Evolutionary conservation across 2,329 filamentous ascomycete genomes (phyloP).

Genomic region (Fusarium sacchari): DNA sequence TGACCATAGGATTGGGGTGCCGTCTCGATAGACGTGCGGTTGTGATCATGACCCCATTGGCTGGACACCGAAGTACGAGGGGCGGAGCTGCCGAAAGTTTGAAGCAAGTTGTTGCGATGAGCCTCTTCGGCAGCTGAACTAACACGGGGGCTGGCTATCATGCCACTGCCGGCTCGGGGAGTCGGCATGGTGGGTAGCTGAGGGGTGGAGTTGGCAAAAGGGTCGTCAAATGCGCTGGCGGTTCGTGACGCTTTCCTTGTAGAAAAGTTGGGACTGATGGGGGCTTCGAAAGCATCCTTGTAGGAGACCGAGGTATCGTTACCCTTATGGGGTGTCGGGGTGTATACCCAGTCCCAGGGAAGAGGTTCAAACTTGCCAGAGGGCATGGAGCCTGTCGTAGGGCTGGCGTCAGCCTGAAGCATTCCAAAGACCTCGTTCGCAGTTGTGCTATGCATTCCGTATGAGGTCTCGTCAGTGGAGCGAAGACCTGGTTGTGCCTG

Average conservation of each 20-base stretch:
- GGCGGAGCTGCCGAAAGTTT: conserved; percentile 46
- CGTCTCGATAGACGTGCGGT: conserved; percentile 30
- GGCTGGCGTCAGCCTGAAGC: conserved; percentile 48
- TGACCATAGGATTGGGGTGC: conserved; percentile 32
- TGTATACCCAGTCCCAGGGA: conserved; percentile 63
- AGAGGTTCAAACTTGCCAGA: conserved; percentile 52
- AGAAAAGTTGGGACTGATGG: conserved; percentile 40
- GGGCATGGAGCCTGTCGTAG: conserved; percentile 41
- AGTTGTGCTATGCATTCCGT: conserved; percentile 64
- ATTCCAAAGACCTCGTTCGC: conserved; percentile 62
- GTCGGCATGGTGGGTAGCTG: conserved; percentile 20
- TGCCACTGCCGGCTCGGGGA: conserved; percentile 20
- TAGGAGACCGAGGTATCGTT: conserved; percentile 34
- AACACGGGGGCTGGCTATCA: conserved; percentile 32
- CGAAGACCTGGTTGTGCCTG: conserved; percentile 45
- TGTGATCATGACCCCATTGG: conserved; percentile 44
- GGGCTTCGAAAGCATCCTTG: conserved; percentile 42
- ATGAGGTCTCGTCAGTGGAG: conserved; percentile 56
- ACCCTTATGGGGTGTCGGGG: conserved; percentile 46
- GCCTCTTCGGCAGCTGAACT: conserved; percentile 42
- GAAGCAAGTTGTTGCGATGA: conserved; percentile 50
- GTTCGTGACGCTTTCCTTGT: conserved; percentile 26
- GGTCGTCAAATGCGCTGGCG: conserved; percentile 43
- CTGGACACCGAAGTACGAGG: conserved; percentile 47
- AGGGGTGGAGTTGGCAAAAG: conserved; percentile 45